Percentiles rank a stretch among this genome's conserved stretches.
phyloP scores from a whole-genome alignment of 306 rosid species.

The Dalbergia cochinchinensis region DNA sequence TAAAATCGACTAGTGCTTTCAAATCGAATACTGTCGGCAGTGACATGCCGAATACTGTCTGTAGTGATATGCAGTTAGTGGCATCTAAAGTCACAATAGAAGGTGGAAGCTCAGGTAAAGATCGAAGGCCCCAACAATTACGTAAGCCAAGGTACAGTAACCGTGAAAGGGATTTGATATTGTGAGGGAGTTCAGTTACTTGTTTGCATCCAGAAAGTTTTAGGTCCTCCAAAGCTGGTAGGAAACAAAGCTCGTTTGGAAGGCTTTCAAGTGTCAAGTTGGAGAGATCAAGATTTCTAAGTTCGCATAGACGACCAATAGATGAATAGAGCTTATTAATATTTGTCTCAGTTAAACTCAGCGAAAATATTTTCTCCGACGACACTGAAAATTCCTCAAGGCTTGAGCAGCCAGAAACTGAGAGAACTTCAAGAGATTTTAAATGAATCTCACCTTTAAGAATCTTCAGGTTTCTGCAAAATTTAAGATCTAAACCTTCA shows the following conservation, averaged over 20 bases:
- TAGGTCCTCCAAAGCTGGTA: not conserved
- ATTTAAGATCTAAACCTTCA: accelerated
- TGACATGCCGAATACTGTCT: not conserved
- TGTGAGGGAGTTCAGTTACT: slow-evolving; percentile 14
- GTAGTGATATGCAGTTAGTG: slow-evolving; percentile 16
- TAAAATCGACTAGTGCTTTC: not conserved
- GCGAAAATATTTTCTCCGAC: not conserved
- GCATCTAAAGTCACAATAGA: slow-evolving; percentile 13
- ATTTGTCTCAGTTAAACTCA: too few relatives aligned
- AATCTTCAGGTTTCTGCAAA: not conserved
- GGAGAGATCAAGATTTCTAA: too few relatives aligned
- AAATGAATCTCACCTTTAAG: not conserved
- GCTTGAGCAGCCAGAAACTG: not conserved
- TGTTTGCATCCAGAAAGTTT: not conserved
- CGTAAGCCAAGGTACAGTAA: not conserved
- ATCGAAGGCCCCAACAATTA: slow-evolving; percentile 10
- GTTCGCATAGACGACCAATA: too few relatives aligned
- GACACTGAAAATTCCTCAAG: not conserved
- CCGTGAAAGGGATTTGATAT: not conserved
- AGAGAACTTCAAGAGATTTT: not conserved
- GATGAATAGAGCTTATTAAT: too few relatives aligned
- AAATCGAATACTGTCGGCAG: not conserved
- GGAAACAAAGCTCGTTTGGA: not conserved
- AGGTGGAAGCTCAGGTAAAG: slow-evolving; percentile 21
- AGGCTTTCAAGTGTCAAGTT: not conserved